These are phyloP conservation scores for Penicillium dipodomyicola DNA, from an alignment of 495 filamentous ascomycete species.

Conservation along the genomic window DNA sequence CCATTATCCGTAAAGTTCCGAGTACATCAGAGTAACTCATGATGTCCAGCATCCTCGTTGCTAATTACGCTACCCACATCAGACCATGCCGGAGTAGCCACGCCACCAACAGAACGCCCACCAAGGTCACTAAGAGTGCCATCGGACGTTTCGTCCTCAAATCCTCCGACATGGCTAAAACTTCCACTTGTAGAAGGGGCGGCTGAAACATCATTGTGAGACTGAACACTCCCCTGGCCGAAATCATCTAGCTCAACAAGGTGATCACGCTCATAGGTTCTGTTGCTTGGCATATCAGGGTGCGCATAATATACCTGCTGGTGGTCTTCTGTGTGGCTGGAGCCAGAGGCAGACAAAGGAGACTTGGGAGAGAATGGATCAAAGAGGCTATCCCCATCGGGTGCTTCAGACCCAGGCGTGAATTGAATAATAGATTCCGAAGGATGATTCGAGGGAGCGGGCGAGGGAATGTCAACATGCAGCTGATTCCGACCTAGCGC, in stretches of 20 bases:
- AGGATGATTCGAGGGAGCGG: slow-evolving; percentile 34
- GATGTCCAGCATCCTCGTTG: slow-evolving; percentile 44
- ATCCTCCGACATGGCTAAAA: slow-evolving; percentile 35
- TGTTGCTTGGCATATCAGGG: slow-evolving; percentile 31
- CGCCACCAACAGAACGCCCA: slow-evolving; percentile 43
- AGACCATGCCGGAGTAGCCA: slow-evolving; percentile 69
- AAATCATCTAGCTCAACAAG: slow-evolving; percentile 16
- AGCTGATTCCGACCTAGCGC: slow-evolving; percentile 17
- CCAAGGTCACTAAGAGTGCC: slow-evolving; percentile 67
- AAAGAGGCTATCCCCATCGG: slow-evolving; percentile 24
- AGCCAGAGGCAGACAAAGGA: slow-evolving; percentile 2
- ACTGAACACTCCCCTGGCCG: slow-evolving; percentile 12
- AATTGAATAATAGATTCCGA: slow-evolving; percentile 45
- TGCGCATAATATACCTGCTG: slow-evolving; percentile 37
- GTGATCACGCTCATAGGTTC: slow-evolving; percentile 24
- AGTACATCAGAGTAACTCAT: slow-evolving; percentile 17
- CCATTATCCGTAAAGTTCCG: neutral
- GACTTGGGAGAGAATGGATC: slow-evolving; percentile 22
- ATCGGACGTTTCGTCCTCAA: slow-evolving; percentile 37
- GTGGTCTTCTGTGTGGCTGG: slow-evolving; percentile 35
- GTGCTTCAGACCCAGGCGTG: slow-evolving; percentile 48
- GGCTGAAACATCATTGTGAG: slow-evolving; percentile 32
- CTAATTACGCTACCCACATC: slow-evolving; percentile 74
- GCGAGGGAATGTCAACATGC: slow-evolving; percentile 35
- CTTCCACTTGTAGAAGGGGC: slow-evolving; percentile 39